These are phyloP conservation scores for Leptomonas pyrrhocoris DNA, from an alignment of 208 protist species.

Conservation along the genomic window DNA sequence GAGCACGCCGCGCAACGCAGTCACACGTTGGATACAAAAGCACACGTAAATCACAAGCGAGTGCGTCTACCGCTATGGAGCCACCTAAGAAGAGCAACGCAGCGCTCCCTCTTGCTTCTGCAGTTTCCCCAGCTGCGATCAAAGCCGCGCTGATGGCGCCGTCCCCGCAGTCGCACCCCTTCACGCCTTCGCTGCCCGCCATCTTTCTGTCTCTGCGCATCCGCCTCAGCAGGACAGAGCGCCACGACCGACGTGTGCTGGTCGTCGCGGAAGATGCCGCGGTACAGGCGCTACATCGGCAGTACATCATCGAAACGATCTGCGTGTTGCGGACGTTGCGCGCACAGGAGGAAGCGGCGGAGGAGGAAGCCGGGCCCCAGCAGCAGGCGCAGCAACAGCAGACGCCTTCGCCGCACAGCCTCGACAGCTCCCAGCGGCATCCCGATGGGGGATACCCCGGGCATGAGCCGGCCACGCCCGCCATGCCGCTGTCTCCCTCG, in stretches of 20 bases:
- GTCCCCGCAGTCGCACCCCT: slow-evolving; percentile 12
- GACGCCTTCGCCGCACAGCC: background rate
- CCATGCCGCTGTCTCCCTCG: background rate
- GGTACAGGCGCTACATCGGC: slow-evolving; percentile 9
- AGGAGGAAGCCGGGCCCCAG: background rate
- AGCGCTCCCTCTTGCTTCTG: background rate
- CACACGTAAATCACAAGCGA: background rate
- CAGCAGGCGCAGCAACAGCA: background rate
- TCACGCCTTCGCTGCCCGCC: slow-evolving; percentile 22
- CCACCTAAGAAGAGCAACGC: background rate
- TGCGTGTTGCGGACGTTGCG: slow-evolving; percentile 12
- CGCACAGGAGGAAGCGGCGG: slow-evolving; percentile 1
- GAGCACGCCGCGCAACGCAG: too few relatives aligned
- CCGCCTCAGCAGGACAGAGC: slow-evolving; percentile 8
- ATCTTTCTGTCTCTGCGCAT: slow-evolving; percentile 10
- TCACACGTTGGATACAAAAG: background rate
- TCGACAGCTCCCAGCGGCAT: background rate
- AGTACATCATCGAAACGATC: slow-evolving; percentile 25
- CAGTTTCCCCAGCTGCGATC: background rate
- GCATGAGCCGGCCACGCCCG: slow-evolving; percentile 12
- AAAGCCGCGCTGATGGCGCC: background rate
- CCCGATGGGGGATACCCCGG: background rate
- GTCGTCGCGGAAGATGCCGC: background rate
- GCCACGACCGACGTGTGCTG: background rate
- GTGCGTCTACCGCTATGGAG: background rate